Evolutionary conservation across 805 yeast species (phyloP), one percentile per base, ranked within the genome.

Genomic region (Ogataea chonburiensis): DNA sequence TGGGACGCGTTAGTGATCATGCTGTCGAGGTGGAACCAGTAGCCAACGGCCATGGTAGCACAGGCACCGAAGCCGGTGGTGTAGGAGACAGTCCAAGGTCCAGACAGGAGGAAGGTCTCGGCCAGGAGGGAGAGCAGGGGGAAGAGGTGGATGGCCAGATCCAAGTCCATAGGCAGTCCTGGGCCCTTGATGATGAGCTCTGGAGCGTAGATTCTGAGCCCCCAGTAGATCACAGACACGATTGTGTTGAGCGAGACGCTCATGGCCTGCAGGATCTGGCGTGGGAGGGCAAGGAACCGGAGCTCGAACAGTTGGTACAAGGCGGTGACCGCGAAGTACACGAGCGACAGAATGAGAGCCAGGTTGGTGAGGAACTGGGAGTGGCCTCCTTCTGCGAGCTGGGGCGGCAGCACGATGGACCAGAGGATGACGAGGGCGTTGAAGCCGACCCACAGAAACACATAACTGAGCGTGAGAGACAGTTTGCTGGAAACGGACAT

Each of bases 331-430:
- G 50, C 28, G 39, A 66, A 68, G 42, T 71, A 68, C 28, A 69
- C 38, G 7, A 76, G 46, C 2, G 84, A 70, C 12, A 71, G 51
- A 2, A 60, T 50, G 20, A 81, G 66, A 7, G 82, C 72, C n/a
- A 81, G 50, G 52, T 81, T 82, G 4, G 93, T 84, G 33, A 83
- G 64, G 53, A 84, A 84, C 52, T 84, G 91, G 60, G 70, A 71
- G 39, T 75, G 83, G 2, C 91, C 91, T 1, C 79, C 91, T 15
- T 61, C 56, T 2, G 52, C 63, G 17, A 82, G 57, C 23, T 59
- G 63, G 1, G 59, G 63, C 1, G 88, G 87, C 17, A 83, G 58
- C 10, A 52, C 55, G 6, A 60, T 24, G 25, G 19, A 20, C 27
- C 43, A 20, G 7, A 58, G 35, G 2, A 20, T 28, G 8, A 27